Percentiles rank a stretch among this genome's conserved stretches.
Conservation (phyloP, 768 basidiomycete genomes). For the Lentinus brumalis region DNA sequence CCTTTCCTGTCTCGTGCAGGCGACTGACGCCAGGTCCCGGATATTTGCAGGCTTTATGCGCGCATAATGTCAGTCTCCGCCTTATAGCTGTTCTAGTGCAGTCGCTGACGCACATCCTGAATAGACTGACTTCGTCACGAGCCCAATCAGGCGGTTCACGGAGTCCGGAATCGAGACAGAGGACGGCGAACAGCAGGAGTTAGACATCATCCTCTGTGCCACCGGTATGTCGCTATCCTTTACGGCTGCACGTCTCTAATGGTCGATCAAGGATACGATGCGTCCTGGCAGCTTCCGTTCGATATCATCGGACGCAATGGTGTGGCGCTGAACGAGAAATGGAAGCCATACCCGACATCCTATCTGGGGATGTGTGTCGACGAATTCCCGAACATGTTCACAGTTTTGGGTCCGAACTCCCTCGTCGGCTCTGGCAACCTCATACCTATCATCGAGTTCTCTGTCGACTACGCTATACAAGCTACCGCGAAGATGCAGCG, state of each 20-base stretch:
- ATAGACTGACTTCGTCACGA: conserved; percentile 56
- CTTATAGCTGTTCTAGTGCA: neutral
- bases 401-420: conserved; percentile 57
- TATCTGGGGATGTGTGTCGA: conserved; percentile 63
- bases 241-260: neutral
- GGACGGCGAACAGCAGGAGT: conserved; percentile 54
- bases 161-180: conserved; percentile 55
- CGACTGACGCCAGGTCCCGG: conserved; percentile 71
- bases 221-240: conserved; percentile 43
- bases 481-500: conserved; percentile 62
- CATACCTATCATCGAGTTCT: conserved; percentile 55
- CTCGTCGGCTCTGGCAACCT: conserved; percentile 57
- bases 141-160: conserved; percentile 52
- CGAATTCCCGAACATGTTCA: conserved; percentile 73
- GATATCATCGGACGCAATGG: conserved; percentile 58
- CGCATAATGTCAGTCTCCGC: conserved; percentile 52
- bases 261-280: conserved; percentile 49
- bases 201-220: conserved; percentile 65
- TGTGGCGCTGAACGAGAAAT: conserved; percentile 51
- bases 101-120: neutral
- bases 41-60: conserved; percentile 64
- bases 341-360: conserved; percentile 53
- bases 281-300: conserved; percentile 50
- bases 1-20: conserved; percentile 60
- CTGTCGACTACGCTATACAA: conserved; percentile 57